Evolutionary conservation across 805 yeast species (phyloP), one percentile per base, ranked within the genome.

Genomic region (Cyberlindnera subsufficiens): DNA sequence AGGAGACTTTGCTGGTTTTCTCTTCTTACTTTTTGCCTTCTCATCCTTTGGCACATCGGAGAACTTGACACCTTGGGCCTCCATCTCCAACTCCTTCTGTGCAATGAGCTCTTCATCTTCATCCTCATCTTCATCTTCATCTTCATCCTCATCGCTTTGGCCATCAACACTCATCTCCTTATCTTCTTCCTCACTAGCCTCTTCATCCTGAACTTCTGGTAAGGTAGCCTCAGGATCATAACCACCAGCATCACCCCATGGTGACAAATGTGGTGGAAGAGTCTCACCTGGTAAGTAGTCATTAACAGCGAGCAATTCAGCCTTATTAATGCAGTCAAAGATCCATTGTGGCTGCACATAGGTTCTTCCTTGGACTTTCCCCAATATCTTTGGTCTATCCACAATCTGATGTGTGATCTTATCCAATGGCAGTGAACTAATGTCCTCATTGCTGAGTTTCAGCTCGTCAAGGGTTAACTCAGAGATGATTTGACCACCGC

Each of bases 321-420:
- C 76, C 66, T 84, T 83, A 69, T 93, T 93, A 47, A 93, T 69
- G 58, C 84, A 82, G 63, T 93, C 99, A 63, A 93, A 90, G 27
- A 93, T 73, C 99, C 99, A 93, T 71, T 93, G 99, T 16, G 99
- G 99, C 68, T 93, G 99, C 38, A 91, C 64, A 60, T 93, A 93
- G 0, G 95, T 86, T 71, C 98, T 80, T 40, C 96, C 96, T 47
- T 88, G 84, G 35, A 89, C 87, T 61, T 82, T 86, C 50, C 78
- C 74, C 25, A 73, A 61, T 35, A 91, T 65, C 56, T 80, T 81
- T 27, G 99, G 98, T 65, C 99, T 81, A 66, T 93, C 99, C 50
- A 83, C 82, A 54, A 93, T 83, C 66, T 91, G 98, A 65, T 93
- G 99, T 14, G 99, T 93, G 39, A 93, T 78, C 39, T 72, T 67